Evolutionary conservation across 768 basidiomycete genomes (phyloP), one percentile per base, ranked within the genome.

Genomic region (Chalciporus sphaerocephalus): DNA sequence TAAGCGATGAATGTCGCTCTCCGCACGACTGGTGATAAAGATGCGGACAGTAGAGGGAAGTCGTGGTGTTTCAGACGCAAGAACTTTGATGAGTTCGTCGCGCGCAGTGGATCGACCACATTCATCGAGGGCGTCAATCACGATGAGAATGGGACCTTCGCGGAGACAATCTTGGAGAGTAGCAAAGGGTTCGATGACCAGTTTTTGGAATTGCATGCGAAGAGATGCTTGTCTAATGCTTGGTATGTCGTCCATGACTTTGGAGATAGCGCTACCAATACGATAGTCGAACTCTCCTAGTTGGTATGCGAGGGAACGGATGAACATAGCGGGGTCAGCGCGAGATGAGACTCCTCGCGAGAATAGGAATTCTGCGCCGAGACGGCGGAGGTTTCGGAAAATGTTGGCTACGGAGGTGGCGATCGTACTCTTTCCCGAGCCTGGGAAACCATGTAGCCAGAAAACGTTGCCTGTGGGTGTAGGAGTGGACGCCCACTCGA

Each of bases 61-160:
- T 16, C 36, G 48, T 1, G 27, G 15, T 36, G 50, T 53, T 43
- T 62, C 59, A 10, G 56, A 55, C 4, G 51, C 57, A n/a, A 69
- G 42, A 4, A 66, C 37, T n/a, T 20, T 49, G 18, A 69, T 46
- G 15, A 69, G 53, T n/a, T 58, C 61, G 18, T 59, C 54, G 13
- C 66, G 57, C 7, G 52, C 44, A 5, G 33, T 17, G 4, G 57
- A 52, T 15, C 53, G 52, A 12, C 50, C 53, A 18, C 68, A 70
- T 47, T 69, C 69, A 33, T 69, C 69, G 1, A 69, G 52, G 3
- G 64, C 66, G 23, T 69, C 68, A 41, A 69, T 66, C n/a, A 70
- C 41, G 9, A 69, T 27, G 15, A 69, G 40, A 21, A 63, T 53
- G 6, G 64, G 63, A 0, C 65, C 65, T 28, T 47, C 58, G 47